Percentiles rank a stretch among this genome's conserved stretches.
Conservation (phyloP, 352 stramenopile genomes). For the Phytopythium ostracodes region DNA sequence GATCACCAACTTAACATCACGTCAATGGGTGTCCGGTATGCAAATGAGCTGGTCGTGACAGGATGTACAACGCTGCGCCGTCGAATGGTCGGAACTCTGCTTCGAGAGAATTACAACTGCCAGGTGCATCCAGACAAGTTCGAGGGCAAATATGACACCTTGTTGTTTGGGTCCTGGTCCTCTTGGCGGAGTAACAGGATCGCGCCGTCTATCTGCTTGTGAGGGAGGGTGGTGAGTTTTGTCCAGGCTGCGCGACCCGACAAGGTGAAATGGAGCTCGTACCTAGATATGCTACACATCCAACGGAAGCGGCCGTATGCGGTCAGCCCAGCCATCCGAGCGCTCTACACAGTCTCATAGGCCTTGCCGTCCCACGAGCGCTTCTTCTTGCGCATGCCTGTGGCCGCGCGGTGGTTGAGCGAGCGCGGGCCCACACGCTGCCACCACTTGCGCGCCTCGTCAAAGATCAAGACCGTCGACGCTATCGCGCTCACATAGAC, state of each 20-base stretch:
- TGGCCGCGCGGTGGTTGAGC: slow-evolving; percentile 25
- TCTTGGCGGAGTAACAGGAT: background rate
- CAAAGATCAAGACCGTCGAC: slow-evolving; percentile 91
- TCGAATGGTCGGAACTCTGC: too few species aligned
- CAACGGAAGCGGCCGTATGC: background rate
- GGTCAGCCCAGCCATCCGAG: background rate
- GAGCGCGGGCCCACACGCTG: slow-evolving; percentile 31
- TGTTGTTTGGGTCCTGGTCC: background rate
- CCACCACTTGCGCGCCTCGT: slow-evolving; percentile 92
- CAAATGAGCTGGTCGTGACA: too few species aligned
- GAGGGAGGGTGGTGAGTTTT: background rate
- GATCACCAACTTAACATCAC: too few species aligned
- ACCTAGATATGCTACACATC: slow-evolving; percentile 8
- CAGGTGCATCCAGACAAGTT: too few species aligned
- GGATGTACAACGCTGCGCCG: too few species aligned
- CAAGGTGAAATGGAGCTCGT: background rate
- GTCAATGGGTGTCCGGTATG: too few species aligned
- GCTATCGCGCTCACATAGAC: slow-evolving; percentile 90
- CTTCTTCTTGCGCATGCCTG: slow-evolving; percentile 52
- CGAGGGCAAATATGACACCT: background rate
- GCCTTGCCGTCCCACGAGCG: slow-evolving; percentile 64
- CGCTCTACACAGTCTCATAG: slow-evolving; percentile 58
- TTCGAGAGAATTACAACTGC: too few species aligned
- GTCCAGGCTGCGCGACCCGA: background rate
- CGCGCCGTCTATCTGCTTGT: background rate